Evolutionary conservation across 1,284 basidiomycete species (phyloP), one percentile per base, ranked within the genome.

Genomic region (Ustilago tritici): DNA sequence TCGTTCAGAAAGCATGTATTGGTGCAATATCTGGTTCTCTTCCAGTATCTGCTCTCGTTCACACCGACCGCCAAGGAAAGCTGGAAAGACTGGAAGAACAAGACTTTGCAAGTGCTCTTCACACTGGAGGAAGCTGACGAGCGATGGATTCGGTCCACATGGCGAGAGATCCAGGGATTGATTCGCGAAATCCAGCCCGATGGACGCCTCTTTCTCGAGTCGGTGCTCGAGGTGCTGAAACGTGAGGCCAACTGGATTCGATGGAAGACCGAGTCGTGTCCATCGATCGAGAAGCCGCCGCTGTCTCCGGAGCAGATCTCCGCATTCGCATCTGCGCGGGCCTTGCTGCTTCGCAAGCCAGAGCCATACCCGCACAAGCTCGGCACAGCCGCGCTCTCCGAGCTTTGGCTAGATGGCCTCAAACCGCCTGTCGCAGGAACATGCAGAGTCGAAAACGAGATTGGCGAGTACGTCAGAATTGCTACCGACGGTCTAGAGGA

Each of bases 1-100:
- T 90, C 92, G 72, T 96, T 96, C 87, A 92, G 95, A 28, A 91
- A 93, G n/a, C 95, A 96, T 87, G 91, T 95, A 83, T 88, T 96
- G 32, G 91, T 95, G 80, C 94, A 96, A 84, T 88, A 94, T 14
- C 88, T 95, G 41, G 93, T 95, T 59, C 89, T 95, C 7, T 89
- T 95, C 54, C 90, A 92, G 65, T 93, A 95, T 84, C 89, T 96
- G 32, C 88, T 92, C 23, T 90, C 89, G 3, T 94, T 93, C 85
- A 93, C 93, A 0, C 91, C 91, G 69, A 75, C 89, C 0, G 89
- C 90, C 8, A 93, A 93, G 79, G 88, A 89, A 1, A 86, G 88
- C 40, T 92, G 91, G 91, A 87, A 88, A 4, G 89, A 68, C 6
- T 83, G 81, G 77, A 84, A 80, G 56, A 85, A 84, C 78, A 77